These are phyloP conservation scores for Penicillium sp. DNA, from an alignment of 2,329 filamentous ascomycete genomes.

Conservation along the genomic window DNA sequence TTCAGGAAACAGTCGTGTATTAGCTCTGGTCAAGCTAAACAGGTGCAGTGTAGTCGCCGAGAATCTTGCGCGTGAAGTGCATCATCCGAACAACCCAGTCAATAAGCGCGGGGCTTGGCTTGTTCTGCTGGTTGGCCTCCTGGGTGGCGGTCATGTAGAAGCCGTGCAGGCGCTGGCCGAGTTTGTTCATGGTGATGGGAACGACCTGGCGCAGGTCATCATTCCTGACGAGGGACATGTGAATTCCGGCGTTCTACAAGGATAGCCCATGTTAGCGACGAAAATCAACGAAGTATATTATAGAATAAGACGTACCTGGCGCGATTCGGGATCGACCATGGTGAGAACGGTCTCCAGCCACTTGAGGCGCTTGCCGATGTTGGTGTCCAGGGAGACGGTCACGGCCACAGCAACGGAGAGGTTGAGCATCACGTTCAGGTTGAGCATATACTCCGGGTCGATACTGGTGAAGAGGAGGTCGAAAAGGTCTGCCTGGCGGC, in stretches of 20 bases:
- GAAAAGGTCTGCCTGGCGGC: constrained; percentile 65
- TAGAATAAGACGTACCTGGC: constrained; percentile 49
- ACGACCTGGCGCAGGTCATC: constrained; percentile 61
- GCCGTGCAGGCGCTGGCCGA: constrained; percentile 62
- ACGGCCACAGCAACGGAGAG: constrained; percentile 69
- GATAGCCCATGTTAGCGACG: constrained; percentile 15
- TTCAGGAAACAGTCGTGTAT: not conserved
- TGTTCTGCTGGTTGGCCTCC: constrained; percentile 55
- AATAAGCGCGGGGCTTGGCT: constrained; percentile 53
- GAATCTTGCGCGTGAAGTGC: constrained; percentile 49
- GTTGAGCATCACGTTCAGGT: constrained; percentile 63
- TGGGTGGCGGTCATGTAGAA: constrained; percentile 64
- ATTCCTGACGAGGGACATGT: constrained; percentile 18
- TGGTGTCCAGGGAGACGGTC: constrained; percentile 61
- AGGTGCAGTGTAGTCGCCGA: constrained; percentile 17
- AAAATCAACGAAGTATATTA: not conserved
- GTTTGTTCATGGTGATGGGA: constrained; percentile 65
- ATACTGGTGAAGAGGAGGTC: constrained; percentile 65
- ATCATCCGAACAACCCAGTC: constrained; percentile 50
- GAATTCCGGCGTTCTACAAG: constrained; percentile 58
- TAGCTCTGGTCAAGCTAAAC: not conserved
- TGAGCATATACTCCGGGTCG: constrained; percentile 62
- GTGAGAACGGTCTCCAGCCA: constrained; percentile 65
- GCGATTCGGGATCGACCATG: constrained; percentile 55
- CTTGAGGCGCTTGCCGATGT: constrained; percentile 60